Evolutionary conservation across 2,329 filamentous ascomycete genomes (phyloP).

Genomic region (Colletotrichum tamarilloi): DNA sequence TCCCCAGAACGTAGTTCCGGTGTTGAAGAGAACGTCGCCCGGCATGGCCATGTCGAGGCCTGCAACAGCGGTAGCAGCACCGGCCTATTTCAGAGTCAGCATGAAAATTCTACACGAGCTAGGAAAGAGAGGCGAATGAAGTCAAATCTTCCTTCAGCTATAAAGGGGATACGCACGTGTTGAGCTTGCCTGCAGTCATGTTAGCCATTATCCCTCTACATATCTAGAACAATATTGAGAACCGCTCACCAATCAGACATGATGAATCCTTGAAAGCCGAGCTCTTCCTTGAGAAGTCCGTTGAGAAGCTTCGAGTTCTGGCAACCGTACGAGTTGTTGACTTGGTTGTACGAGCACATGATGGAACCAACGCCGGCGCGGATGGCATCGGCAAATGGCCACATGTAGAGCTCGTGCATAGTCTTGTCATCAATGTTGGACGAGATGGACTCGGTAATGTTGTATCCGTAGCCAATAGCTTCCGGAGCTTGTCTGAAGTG

Average conservation of each 20-base stretch:
- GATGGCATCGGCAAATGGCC: slow-evolving; percentile 82
- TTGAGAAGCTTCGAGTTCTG: slow-evolving; percentile 84
- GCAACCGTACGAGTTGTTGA: slow-evolving; percentile 85
- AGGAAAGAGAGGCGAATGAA: background rate
- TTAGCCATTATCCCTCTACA: background rate
- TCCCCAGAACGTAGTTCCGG: slow-evolving; percentile 82
- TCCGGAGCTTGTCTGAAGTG: slow-evolving; percentile 76
- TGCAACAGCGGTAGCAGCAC: slow-evolving; percentile 73
- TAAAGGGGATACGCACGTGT: background rate
- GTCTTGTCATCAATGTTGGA: slow-evolving; percentile 78
- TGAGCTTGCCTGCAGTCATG: background rate
- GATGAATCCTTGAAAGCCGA: slow-evolving; percentile 85
- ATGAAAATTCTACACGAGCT: background rate
- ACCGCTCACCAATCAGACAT: slow-evolving; percentile 76
- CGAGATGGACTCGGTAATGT: slow-evolving; percentile 70
- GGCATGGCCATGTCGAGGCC: slow-evolving; percentile 92
- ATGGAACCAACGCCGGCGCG: slow-evolving; percentile 72
- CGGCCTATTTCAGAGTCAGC: slow-evolving; percentile 68
- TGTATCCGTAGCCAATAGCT: slow-evolving; percentile 63
- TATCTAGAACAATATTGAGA: background rate
- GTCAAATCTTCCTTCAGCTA: too few relatives aligned
- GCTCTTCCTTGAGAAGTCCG: slow-evolving; percentile 79
- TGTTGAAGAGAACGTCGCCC: slow-evolving; percentile 82
- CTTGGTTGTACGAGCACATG: slow-evolving; percentile 79
- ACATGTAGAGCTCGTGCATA: slow-evolving; percentile 80